phyloP scores from a whole-genome alignment of 768 basidiomycete species.

The Coprinopsis cinerea region DNA sequence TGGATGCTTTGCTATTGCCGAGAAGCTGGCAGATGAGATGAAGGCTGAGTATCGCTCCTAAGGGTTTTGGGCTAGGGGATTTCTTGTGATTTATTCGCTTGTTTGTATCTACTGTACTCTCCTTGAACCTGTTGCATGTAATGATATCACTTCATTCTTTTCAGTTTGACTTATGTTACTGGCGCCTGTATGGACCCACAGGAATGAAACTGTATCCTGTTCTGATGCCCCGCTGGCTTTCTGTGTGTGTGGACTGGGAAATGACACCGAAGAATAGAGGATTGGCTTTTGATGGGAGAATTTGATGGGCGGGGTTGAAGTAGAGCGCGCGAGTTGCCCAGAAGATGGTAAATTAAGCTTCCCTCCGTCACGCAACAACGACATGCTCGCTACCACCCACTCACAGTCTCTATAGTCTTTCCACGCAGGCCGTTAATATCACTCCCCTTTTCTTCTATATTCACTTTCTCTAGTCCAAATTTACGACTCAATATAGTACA shows the following conservation, averaged over 20 bases:
- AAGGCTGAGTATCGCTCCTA: slow-evolving; percentile 19
- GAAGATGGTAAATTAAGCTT: not conserved
- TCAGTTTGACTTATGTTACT: no score
- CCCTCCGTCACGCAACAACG: not conserved
- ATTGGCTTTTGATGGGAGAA: no score
- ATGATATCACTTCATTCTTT: no score
- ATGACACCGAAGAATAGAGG: no score
- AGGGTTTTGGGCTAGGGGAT: not conserved
- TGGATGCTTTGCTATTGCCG: slow-evolving; percentile 25
- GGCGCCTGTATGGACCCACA: no score
- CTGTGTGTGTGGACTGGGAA: no score
- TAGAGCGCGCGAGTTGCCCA: not conserved
- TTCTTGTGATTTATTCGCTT: no score
- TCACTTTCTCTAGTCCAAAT: not conserved
- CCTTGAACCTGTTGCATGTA: no score
- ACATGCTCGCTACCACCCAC: not conserved
- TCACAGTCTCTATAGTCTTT: slow-evolving; percentile 1
- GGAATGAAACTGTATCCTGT: no score
- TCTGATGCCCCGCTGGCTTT: no score
- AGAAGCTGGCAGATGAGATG: slow-evolving; percentile 27
- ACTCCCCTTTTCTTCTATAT: not conserved
- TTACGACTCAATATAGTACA: not conserved
- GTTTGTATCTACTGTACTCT: not conserved
- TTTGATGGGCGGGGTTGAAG: not conserved
- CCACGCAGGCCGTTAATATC: not conserved